Evolutionary conservation across 176 grass and related monocot species (phyloP).

Genomic region (Triticum dicoccoides): DNA sequence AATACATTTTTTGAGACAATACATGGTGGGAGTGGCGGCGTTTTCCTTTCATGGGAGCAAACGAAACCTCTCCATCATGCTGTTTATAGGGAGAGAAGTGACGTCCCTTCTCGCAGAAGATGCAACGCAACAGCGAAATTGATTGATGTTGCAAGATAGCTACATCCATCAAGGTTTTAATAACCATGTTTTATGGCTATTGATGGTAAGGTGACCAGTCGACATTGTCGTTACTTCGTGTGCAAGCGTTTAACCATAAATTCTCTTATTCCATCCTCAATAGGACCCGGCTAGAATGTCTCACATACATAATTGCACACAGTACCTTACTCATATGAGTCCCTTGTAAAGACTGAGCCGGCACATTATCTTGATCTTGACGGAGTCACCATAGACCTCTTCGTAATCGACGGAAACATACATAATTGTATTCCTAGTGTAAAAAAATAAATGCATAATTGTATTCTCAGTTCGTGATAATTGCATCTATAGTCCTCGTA

Average conservation of each 20-base stretch:
- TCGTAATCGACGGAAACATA: background rate
- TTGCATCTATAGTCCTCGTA: no score
- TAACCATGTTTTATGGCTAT: constrained; percentile 8
- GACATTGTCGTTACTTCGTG: background rate
- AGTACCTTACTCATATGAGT: no score
- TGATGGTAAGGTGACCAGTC: background rate
- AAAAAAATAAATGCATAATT: no score
- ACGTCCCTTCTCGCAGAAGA: constrained; percentile 31
- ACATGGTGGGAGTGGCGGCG: background rate
- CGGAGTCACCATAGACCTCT: no score
- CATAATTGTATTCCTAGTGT: background rate
- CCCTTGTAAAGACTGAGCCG: no score
- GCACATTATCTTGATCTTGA: no score
- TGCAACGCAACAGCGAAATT: constrained; percentile 14
- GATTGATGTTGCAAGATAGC: background rate
- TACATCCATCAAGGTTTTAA: constrained; percentile 29
- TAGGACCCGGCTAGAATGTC: background rate
- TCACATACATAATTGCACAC: background rate
- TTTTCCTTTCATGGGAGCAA: background rate
- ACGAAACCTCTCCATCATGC: constrained; percentile 29
- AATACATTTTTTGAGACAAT: no score
- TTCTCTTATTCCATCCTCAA: background rate
- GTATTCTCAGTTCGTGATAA: no score
- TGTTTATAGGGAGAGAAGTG: constrained; percentile 30
- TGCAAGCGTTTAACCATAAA: background rate